Evolutionary conservation across 2,329 filamentous ascomycete species (phyloP), one percentile per base, ranked within the genome.

Genomic region (Stemphylium beticola): DNA sequence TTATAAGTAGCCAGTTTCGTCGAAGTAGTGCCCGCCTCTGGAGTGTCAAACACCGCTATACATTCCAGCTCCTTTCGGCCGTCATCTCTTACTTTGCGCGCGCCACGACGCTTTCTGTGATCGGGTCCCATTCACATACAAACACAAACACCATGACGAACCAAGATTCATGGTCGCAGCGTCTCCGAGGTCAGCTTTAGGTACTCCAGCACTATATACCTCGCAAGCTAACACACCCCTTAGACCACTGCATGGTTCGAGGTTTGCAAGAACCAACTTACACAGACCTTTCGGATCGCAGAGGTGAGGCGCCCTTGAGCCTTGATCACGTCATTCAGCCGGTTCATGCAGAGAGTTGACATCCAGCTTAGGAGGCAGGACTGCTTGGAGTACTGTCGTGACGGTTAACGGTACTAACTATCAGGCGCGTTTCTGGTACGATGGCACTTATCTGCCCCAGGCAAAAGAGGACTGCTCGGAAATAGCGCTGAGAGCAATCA

Each of bases 391-490:
- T 18, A 69, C 67, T 45, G 56, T 71, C 34, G 68, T 66, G 12
- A 44, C 59, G 10, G 53, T 74, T 45, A 65, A 68, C n/a, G 66
- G 65, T 26, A 54, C 31, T 12, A 57, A 61, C 1, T 72, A 69
- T 40, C 53, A 62, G 6, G 74, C 74, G 4, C 65, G 67, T n/a
- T 76, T 69, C 55, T 76, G 69, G 69, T 76, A 76, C 57, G 72
- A 76, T 48, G 71, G 71, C 7, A 53, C 57, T 12, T 71, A 67
- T 40, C 56, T 71, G 15, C 64, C 66, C 11, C 69, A 74, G 51
- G 72, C 74, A 7, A 68, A 70, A 37, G 72, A 76, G 45, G 74
- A 76, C 45, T 69, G 71, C 43, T 72, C 73, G 4, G 73, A 76
- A 40, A 58, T 71, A 2, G 72, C 70, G 6, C 46, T 71, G n/a